Evolutionary conservation across 2,329 filamentous ascomycete species (phyloP).

Genomic region (Chaetothyriales sp.): DNA sequence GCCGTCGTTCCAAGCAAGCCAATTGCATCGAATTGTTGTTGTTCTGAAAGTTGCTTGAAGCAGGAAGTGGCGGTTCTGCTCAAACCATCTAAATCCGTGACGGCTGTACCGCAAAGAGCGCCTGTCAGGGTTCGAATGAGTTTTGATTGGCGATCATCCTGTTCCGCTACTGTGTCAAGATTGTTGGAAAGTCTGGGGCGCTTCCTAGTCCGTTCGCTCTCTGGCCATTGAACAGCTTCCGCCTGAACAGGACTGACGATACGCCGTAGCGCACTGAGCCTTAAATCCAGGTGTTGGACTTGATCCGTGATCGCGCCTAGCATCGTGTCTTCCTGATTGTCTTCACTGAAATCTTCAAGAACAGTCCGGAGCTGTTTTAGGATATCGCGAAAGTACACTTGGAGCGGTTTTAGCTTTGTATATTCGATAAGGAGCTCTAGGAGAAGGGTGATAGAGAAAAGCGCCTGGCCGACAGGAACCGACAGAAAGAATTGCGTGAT

Average conservation of each 20-base stretch:
- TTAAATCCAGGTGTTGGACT: background rate
- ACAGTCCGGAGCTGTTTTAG: background rate
- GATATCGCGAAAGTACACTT: background rate
- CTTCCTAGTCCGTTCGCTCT: slow-evolving; percentile 21
- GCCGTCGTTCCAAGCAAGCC: slow-evolving; percentile 41
- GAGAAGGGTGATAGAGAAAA: background rate
- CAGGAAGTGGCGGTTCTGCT: slow-evolving; percentile 26
- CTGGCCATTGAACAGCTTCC: slow-evolving; percentile 3
- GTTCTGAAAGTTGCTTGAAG: slow-evolving; percentile 35
- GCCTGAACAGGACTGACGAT: background rate
- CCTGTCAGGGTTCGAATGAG: slow-evolving; percentile 22
- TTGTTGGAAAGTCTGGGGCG: slow-evolving; percentile 22
- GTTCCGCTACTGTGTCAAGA: slow-evolving; percentile 18
- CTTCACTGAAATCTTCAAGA: background rate
- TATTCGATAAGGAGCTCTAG: background rate
- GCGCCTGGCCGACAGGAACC: background rate
- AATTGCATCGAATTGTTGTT: slow-evolving; percentile 38
- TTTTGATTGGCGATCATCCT: slow-evolving; percentile 13
- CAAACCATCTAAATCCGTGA: slow-evolving; percentile 25
- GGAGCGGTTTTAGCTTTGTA: background rate
- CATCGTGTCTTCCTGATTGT: no score
- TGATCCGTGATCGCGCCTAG: background rate
- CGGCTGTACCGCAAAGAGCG: slow-evolving; percentile 23
- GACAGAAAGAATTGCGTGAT: background rate
- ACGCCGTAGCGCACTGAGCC: no score